Base-by-base conservation (phyloP, 441 rosid species). In the Croton setiger region DNA sequence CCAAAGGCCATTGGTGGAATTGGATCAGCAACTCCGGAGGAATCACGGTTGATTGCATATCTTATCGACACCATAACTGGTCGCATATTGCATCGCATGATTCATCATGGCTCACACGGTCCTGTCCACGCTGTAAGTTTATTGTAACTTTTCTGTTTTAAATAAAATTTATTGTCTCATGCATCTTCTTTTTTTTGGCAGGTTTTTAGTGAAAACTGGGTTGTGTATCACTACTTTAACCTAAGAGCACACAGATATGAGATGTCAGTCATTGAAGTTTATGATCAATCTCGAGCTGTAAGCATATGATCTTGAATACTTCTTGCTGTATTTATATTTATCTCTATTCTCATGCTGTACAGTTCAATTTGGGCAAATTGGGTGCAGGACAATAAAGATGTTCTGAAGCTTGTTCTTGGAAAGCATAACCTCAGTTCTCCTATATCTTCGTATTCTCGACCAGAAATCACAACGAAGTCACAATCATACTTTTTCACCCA, bases 121-220 rank as follows among this genome's bases (percentile, higher is more conserved):
- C 99, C 99, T 35, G 96, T 93, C 53, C 89, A 84, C 73, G 94
- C 97, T 14, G 99, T 96, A 84, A 79, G 92, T 78, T 72, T 67
- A 61, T 66, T 47, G 15, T 67, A 67, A 45, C n/a, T 72, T 64
- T 67, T 67, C 51, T 31, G n/a, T 63, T 27, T 36, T 37, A 39
- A 48, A 64, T 70, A 27, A 67, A 27, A 44, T 68, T 63, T 65
- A 17, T 37, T 63, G 75, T 56, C 72, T 82, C 49, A 79, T 56
- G 54, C 45, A 37, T 77, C 62, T 36, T 49, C 43, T 52, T 60
- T 23, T 60, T 72, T 79, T 85, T n/a, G n/a, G 76, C 84, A 96
- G 99, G 97, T 96, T 52, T 81, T 93, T 49, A 96, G 98, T 77
- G 99, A 96, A 75, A 96, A 93, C 74, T 96, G 99, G 98, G 94